Base-by-base conservation (phyloP, 805 yeast species). In the Pichia cabralensis region DNA sequence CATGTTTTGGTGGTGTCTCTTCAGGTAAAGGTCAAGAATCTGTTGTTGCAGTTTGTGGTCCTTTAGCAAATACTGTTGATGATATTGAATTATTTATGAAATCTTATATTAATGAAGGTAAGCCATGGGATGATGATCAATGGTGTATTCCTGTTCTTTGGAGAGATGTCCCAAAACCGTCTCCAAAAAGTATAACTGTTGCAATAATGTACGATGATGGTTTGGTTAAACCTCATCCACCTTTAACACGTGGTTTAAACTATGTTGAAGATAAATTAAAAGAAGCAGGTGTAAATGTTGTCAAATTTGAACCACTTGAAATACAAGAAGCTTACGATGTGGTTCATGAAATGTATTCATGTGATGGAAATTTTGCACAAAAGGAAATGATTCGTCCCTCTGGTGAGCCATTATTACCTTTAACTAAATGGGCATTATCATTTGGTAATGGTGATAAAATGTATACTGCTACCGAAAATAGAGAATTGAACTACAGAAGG, bases 11-110 rank as follows among this genome's bases (percentile, higher is more conserved):
- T 36, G 69, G 72, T 42, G 61, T 77, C 42, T 59, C 78, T 28
- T 61, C 69, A 29, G 73, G 74, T 48, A 64, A 65, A 36, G 85
- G 81, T 34, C 79, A 74, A 50, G 81, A 78, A 53, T 62, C 80
- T 20, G 74, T 80, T 36, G 68, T 67, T 23, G 74, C 79, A 12
- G 80, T 76, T 18, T 66, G 66, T 30, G 89, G 88, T 17, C 89
- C 89, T 27, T 53, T 80, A 58, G 65, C 82, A 3, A 67, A 78
- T 46, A 58, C 73, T 4, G 60, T 76, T 30, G 80, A 76, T 5
- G 89, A 80, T 55, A 56, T 80, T 43, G 85, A 79, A 15, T 56
- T 73, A 38, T 75, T 76, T 61, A 79, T 80, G 86, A 65, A 71
- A 38, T 41, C 61, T 13, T 76, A 72, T 52, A 61, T 74, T 45